These are phyloP conservation scores for Quercus mongolica DNA, from an alignment of 306 rosid genomes.

Conservation along the genomic window DNA sequence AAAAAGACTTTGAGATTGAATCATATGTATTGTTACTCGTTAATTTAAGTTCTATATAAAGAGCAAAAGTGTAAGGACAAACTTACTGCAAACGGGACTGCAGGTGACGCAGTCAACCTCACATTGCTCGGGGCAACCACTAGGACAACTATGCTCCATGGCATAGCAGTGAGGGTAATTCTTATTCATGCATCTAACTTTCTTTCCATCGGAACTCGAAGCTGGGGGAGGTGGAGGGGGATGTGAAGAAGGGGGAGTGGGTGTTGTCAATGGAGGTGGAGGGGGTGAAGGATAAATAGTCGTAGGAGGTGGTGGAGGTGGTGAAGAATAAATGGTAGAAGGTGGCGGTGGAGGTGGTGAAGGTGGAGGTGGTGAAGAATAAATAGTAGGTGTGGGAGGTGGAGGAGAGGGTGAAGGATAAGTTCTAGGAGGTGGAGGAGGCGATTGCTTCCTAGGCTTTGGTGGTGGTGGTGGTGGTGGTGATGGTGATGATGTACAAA, in stretches of 20 bases:
- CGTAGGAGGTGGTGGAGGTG: not conserved
- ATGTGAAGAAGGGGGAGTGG: not conserved
- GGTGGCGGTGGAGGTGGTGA: slow-evolving; percentile 3
- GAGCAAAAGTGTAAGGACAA: not conserved
- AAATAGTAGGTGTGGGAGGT: not conserved
- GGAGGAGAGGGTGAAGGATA: not conserved
- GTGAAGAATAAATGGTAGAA: not conserved
- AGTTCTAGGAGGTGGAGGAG: slow-evolving; percentile 13
- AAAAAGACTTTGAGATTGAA: not conserved
- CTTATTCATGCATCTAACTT: slow-evolving; percentile 26
- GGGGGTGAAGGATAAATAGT: not conserved
- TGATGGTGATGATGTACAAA: slow-evolving; percentile 2
- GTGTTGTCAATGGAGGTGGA: not conserved
- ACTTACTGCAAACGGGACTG: slow-evolving; percentile 36
- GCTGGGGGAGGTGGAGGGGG: slow-evolving; percentile 22
- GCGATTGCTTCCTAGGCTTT: not conserved
- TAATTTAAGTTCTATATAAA: not conserved
- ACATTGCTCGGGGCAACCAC: slow-evolving; percentile 28
- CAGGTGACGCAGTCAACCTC: slow-evolving; percentile 33
- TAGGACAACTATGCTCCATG: slow-evolving; percentile 26
- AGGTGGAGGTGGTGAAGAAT: not conserved
- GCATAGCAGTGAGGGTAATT: slow-evolving; percentile 24
- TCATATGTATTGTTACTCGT: not conserved
- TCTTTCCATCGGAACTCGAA: not conserved
- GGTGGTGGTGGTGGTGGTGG: slow-evolving; percentile 30